Percentiles rank a stretch among this genome's conserved stretches.
Evolutionary conservation across 2,329 filamentous ascomycete genomes (phyloP).

Genomic region (Purpureocillium takamizusanense): DNA sequence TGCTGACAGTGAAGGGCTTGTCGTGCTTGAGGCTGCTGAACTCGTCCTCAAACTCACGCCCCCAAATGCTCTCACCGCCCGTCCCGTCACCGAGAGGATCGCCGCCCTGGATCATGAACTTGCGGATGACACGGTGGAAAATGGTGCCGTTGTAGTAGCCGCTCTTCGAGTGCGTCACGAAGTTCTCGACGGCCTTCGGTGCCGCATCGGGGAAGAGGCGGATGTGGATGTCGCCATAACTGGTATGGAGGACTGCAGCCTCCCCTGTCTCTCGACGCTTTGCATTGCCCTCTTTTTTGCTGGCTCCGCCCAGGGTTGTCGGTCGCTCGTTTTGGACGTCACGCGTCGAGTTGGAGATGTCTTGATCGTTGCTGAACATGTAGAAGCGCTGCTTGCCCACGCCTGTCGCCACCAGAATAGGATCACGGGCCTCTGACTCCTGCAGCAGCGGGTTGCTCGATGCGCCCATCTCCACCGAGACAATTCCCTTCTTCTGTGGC

Average conservation of each 20-base stretch:
- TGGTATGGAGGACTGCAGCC: constrained; percentile 82
- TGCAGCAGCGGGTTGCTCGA: constrained; percentile 87
- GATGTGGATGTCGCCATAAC: constrained; percentile 86
- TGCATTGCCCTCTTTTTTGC: constrained; percentile 39
- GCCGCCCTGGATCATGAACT: constrained; percentile 98
- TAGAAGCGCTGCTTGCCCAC: constrained; percentile 89
- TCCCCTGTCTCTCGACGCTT: constrained; percentile 66
- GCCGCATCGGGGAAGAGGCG: constrained; percentile 88
- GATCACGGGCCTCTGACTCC: constrained; percentile 84
- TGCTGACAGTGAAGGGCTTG: constrained; percentile 91
- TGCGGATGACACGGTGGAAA: constrained; percentile 93
- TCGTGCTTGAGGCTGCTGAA: constrained; percentile 88
- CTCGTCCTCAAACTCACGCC: constrained; percentile 90
- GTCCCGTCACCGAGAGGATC: constrained; percentile 88
- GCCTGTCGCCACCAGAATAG: constrained; percentile 77
- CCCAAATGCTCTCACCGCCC: constrained; percentile 86
- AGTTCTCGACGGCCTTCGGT: constrained; percentile 94
- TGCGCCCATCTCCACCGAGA: constrained; percentile 95
- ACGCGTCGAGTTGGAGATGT: constrained; percentile 72
- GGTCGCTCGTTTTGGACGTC: constrained; percentile 96
- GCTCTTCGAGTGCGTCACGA: constrained; percentile 79
- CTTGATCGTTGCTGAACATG: constrained; percentile 90
- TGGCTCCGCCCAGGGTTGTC: constrained; percentile 42
- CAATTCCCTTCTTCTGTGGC: constrained; percentile 85
- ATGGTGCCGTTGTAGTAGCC: constrained; percentile 97